phyloP scores from a whole-genome alignment of 306 rosid genomes.

The Lathyrus aphaca region DNA sequence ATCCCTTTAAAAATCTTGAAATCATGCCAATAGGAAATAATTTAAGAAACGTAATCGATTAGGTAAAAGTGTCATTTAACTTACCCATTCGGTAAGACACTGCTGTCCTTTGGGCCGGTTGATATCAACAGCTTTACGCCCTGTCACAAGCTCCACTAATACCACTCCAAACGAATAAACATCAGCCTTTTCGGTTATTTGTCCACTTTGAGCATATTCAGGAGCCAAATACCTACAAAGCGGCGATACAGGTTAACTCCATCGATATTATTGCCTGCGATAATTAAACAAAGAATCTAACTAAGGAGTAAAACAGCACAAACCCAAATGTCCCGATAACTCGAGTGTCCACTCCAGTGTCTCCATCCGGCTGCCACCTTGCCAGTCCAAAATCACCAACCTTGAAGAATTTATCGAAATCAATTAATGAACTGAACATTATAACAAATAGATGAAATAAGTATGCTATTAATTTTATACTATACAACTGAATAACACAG shows the following conservation, averaged over 20 bases:
- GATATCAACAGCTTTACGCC: slow-evolving; percentile 95
- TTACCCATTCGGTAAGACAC: slow-evolving; percentile 97
- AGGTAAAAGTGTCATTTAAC: slow-evolving; percentile 26
- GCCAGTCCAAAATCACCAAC: slow-evolving; percentile 99
- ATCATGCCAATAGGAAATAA: slow-evolving; percentile 13
- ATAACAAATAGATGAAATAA: slow-evolving; percentile 8
- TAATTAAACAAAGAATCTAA: slow-evolving; percentile 18
- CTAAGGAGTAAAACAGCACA: slow-evolving; percentile 8
- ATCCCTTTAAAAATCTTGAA: slow-evolving; percentile 27
- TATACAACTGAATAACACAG: slow-evolving; percentile 1
- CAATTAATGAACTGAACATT: neutral
- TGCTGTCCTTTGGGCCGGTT: slow-evolving; percentile 95
- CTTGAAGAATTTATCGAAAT: slow-evolving; percentile 47
- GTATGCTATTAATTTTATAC: neutral
- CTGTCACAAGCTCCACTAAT: slow-evolving; percentile 86
- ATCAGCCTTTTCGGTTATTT: slow-evolving; percentile 97
- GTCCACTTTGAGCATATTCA: slow-evolving; percentile 98
- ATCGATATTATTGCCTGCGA: slow-evolving; percentile 17
- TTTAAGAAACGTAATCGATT: neutral
- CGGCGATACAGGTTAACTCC: slow-evolving; percentile 28
- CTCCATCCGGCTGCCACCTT: slow-evolving; percentile 99
- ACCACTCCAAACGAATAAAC: slow-evolving; percentile 97
- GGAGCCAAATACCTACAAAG: slow-evolving; percentile 88
- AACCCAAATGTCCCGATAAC: slow-evolving; percentile 99
- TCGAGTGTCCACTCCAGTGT: slow-evolving; percentile 88